A percentile compares a stretch with the other conserved stretches of the same genome.
Conservation (phyloP, 2,329 filamentous ascomycete genomes). For the Colletotrichum ledebouriae region DNA sequence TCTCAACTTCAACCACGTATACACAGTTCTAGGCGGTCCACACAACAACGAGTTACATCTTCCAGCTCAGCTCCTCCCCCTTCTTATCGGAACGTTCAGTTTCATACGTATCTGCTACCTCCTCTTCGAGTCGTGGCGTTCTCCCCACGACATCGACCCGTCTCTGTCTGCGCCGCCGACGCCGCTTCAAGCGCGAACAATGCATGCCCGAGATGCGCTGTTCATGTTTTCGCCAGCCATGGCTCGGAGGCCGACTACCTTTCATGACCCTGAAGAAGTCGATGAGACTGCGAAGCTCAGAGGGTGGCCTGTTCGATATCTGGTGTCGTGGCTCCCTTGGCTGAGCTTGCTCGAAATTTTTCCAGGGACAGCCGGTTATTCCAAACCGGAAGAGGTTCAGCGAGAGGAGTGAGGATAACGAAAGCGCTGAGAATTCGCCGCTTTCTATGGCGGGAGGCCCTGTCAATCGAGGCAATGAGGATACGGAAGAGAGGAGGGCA, state of each 20-base stretch:
- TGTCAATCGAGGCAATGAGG: too few relatives aligned
- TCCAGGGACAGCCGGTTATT: slow-evolving; percentile 18
- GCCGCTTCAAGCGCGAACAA: background rate
- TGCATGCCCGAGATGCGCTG: background rate
- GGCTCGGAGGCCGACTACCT: slow-evolving; percentile 3
- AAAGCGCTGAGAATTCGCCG: too few relatives aligned
- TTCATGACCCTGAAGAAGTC: background rate
- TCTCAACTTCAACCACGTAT: slow-evolving; percentile 47
- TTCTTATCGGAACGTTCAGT: slow-evolving; percentile 45
- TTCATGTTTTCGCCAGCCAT: slow-evolving; percentile 10
- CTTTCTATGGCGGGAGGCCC: too few relatives aligned
- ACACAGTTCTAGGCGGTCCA: slow-evolving; percentile 43
- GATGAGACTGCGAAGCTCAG: background rate
- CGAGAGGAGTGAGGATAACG: too few relatives aligned
- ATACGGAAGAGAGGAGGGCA: too few relatives aligned
- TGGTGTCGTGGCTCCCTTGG: slow-evolving; percentile 46
- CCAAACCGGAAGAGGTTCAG: too few relatives aligned
- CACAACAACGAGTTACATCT: slow-evolving; percentile 42
- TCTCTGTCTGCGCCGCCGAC: slow-evolving; percentile 9
- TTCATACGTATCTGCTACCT: slow-evolving; percentile 44
- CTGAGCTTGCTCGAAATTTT: slow-evolving; percentile 44
- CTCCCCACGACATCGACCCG: slow-evolving; percentile 25
- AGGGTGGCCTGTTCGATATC: slow-evolving; percentile 35
- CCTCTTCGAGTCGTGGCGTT: slow-evolving; percentile 39
- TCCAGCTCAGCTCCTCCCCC: slow-evolving; percentile 45